Evolutionary conservation across 371 early-diverging fungal genomes (phyloP), one percentile per base, ranked within the genome.

Genomic region (Cokeromyces recurvatus): DNA sequence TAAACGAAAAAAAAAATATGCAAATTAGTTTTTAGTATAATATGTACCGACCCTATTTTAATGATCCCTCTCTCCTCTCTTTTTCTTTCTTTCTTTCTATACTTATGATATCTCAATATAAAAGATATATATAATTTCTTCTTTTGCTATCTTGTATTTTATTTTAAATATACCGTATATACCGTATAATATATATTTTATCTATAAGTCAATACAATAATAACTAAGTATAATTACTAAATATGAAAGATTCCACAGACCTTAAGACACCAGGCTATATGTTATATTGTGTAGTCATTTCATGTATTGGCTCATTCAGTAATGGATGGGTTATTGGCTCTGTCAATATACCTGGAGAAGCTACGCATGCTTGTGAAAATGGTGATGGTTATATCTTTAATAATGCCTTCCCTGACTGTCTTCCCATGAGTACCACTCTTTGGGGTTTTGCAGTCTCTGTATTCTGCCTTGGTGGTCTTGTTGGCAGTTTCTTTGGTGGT

Each of bases 391-490:
- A 53, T 34, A 21, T 44, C 19, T 20, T 31, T 17, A 54, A 31
- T 25, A 38, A 27, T 2, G 16, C 38, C 0, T 61, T 57, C 16
- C 65, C 61, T n/a, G 65, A 65, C 29, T 65, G 65, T 46, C 32
- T 65, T 2, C 61, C 65, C 2, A 65, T 60, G 65, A 38, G 53
- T 19, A 46, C 48, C 12, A 51, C 53, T 9, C 45, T 60, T 15
- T 60, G 65, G 61, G 86, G 82, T n/a, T 61, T 87, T 38, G 79
- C 84, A 1, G 81, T 85, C 11, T 78, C 84, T 0, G 64, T 78
- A 11, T 82, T 80, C 43, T 78, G 82, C 27, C 47, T 88, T n/a
- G 90, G 91, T 31, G 94, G 91, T 4, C 50, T 87, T 5, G 38
- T 80, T 0, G 91, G 89, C 23, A 86, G 85, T 11, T 59, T 90